Evolutionary conservation across 1,284 basidiomycete species (phyloP).

Genomic region (Takashimella tepidaria): DNA sequence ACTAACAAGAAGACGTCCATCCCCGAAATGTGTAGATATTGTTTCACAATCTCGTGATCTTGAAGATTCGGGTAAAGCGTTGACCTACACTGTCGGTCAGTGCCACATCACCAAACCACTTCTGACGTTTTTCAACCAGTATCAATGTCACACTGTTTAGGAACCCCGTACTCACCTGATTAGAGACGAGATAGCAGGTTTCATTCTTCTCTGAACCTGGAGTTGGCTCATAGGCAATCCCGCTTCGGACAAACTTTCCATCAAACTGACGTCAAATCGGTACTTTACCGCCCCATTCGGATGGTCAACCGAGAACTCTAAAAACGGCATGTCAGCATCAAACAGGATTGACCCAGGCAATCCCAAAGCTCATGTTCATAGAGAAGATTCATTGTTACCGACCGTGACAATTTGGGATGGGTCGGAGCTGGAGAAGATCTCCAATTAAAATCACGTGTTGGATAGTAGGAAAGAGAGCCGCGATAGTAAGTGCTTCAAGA

Average conservation of each 20-base stretch:
- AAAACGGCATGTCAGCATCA: background rate
- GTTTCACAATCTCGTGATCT: constrained; percentile 55
- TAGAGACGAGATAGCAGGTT: constrained; percentile 53
- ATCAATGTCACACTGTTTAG: background rate
- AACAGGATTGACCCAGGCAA: no score
- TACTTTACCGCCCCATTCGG: constrained; percentile 51
- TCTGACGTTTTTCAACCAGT: background rate
- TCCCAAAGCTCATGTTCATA: no score
- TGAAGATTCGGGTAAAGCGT: constrained; percentile 58
- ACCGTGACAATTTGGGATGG: constrained; percentile 58
- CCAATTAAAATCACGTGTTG: constrained; percentile 59
- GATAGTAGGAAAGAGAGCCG: constrained; percentile 56
- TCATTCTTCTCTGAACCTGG: constrained; percentile 52
- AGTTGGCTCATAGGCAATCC: constrained; percentile 55
- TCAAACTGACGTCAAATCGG: constrained; percentile 59
- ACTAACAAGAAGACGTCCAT: constrained; percentile 56
- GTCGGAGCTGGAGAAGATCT: constrained; percentile 65
- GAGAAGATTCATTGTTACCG: no score
- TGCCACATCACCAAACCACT: no score
- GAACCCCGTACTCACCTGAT: constrained; percentile 39
- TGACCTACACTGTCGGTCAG: constrained; percentile 45
- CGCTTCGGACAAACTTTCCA: constrained; percentile 56
- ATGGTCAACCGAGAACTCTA: constrained; percentile 57
- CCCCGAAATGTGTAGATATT: constrained; percentile 57
- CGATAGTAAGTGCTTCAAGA: constrained; percentile 64